Base-by-base conservation (phyloP, 768 basidiomycete genomes). In the Lanmaoa pseudosensibilis region DNA sequence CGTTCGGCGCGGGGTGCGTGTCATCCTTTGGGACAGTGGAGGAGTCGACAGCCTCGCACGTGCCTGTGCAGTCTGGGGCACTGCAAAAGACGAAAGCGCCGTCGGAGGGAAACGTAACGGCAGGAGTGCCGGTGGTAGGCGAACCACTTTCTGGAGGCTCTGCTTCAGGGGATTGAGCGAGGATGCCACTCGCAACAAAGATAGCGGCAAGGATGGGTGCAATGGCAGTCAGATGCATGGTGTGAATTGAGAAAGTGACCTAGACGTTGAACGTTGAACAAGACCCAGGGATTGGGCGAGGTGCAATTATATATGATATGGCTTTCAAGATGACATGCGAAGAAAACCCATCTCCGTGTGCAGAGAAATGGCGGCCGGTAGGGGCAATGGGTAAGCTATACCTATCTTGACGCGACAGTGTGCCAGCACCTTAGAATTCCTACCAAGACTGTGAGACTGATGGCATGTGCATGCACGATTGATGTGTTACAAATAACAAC, bases 61-160 rank as follows among this genome's bases (percentile, higher is more conserved):
- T 52, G 23, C 51, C 41, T 23, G 51, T 36, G 33, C 54, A 55
- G 25, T 52, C 54, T 18, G 39, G 49, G 40, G 49, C 49, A 19
- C 40, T 55, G 11, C 49, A 52, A 9, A 43, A 34, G 49, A 50
- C 11, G 48, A 51, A 43, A 16, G 40, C 53, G 30, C 25, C 53
- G 6, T 3, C 13, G n/a, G 40, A 18, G 5, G 40, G 33, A n/a
- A 15, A 36, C 8, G 49, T 30, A 5, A 55, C 54, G 54, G 13
- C 50, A 19, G 49, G 54, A 16, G 18, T 41, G 19, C 33, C 21
- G 4, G 33, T 43, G 12, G 19, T 33, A 19, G 46, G 46, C 19
- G 46, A 46, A 19, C 46, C 30, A 48, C 30, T 32, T 25, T 48
- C 21, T 10, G 51, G 45, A n/a, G 44, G 50, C 16, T 21, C 46